Conservation (phyloP, 768 basidiomycete genomes). For the Leccinum broughii region DNA sequence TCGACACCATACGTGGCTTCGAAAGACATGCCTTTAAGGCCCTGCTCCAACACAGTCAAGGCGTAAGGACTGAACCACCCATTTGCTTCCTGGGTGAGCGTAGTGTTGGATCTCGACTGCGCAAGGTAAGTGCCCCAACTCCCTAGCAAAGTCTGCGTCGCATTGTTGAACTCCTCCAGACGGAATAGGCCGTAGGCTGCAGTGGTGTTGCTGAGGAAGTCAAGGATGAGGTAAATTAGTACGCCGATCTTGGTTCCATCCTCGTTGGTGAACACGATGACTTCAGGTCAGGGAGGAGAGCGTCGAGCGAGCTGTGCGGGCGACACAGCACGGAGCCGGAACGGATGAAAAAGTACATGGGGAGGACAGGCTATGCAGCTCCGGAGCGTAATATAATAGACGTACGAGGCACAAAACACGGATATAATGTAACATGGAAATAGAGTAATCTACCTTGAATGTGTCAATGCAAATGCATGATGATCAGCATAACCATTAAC, state of each 20-base stretch:
- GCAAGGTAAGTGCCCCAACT: slow-evolving; percentile 6
- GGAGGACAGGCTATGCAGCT: too few species aligned
- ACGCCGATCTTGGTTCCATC: slow-evolving; percentile 8
- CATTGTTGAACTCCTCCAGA: slow-evolving; percentile 4
- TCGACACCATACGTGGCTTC: too few species aligned
- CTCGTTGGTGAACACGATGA: background rate
- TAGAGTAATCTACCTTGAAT: too few species aligned
- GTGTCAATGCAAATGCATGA: too few species aligned
- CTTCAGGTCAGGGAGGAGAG: background rate
- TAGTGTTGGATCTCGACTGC: slow-evolving; percentile 2
- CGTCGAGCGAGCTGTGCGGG: too few species aligned
- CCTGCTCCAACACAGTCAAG: background rate
- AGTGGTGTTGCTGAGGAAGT: slow-evolving; percentile 24
- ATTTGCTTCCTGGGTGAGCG: background rate
- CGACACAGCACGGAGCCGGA: too few species aligned
- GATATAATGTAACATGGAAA: too few species aligned
- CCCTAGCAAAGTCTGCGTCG: background rate
- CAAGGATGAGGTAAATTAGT: slow-evolving; percentile 17
- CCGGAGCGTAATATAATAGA: too few species aligned
- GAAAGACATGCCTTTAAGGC: too few species aligned
- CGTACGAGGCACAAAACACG: too few species aligned
- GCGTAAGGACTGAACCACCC: slow-evolving; percentile 2
- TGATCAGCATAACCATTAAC: background rate
- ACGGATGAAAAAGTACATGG: too few species aligned
- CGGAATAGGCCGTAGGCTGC: slow-evolving; percentile 21